Evolutionary conservation across 805 yeast species (phyloP).

Genomic region (Lipomyces yamadae): DNA sequence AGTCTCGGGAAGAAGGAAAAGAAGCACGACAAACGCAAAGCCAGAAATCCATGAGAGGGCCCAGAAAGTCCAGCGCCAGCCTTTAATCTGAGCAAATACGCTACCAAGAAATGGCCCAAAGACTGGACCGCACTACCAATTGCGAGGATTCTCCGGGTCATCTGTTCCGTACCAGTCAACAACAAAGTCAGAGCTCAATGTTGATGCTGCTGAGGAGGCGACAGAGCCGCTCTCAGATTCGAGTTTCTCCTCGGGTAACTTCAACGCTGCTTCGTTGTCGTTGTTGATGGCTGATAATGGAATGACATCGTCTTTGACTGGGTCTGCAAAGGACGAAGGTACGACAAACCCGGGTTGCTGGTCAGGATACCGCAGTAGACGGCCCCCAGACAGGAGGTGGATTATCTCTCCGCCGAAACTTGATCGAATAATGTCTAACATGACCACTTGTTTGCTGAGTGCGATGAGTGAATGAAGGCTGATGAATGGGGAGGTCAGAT

Average conservation of each 20-base stretch:
- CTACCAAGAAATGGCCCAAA: slow-evolving; percentile 64
- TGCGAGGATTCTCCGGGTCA: slow-evolving; percentile 50
- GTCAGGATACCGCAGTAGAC: slow-evolving; percentile 23
- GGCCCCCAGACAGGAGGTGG: slow-evolving; percentile 25
- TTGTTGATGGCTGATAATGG: background rate
- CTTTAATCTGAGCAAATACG: slow-evolving; percentile 50
- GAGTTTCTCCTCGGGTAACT: background rate
- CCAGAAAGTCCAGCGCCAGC: slow-evolving; percentile 53
- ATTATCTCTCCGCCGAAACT: slow-evolving; percentile 13
- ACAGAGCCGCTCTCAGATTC: background rate
- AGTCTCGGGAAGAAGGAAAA: slow-evolving; percentile 59
- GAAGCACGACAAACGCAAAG: slow-evolving; percentile 46
- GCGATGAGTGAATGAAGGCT: too few relatives aligned
- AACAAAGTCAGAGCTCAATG: background rate
- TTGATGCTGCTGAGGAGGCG: background rate
- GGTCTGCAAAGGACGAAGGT: slow-evolving; percentile 6
- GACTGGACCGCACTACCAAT: slow-evolving; percentile 63
- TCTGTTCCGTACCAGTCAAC: slow-evolving; percentile 26
- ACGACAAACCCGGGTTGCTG: slow-evolving; percentile 21
- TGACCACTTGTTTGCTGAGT: background rate
- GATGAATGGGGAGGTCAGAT: too few relatives aligned
- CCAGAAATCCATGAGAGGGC: slow-evolving; percentile 48
- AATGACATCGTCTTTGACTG: background rate
- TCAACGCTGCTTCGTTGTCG: background rate
- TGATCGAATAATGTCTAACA: slow-evolving; percentile 13